Evolutionary conservation across 1,284 basidiomycete species (phyloP).

Genomic region (Volvariella volvacea): DNA sequence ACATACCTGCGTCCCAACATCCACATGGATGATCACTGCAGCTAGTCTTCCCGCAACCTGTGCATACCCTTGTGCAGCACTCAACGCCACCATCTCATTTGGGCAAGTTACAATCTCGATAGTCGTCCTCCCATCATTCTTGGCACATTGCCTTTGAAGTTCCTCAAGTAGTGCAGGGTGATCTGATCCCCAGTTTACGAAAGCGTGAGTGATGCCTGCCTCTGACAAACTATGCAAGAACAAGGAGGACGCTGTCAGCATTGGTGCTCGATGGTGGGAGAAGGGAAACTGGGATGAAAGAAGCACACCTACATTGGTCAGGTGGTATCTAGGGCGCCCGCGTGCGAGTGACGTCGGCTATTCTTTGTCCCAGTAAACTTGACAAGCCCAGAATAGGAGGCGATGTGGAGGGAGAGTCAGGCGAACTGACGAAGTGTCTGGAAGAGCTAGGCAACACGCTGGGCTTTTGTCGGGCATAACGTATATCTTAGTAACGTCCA

Average conservation of each 20-base stretch:
- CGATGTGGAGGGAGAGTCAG: too few species aligned
- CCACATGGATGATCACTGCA: conserved; percentile 67
- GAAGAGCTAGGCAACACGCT: too few species aligned
- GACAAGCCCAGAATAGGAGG: too few species aligned
- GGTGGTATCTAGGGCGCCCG: too few species aligned
- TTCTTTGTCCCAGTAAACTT: too few species aligned
- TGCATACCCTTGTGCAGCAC: conserved; percentile 64
- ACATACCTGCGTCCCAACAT: conserved; percentile 62
- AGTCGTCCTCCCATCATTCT: conserved; percentile 27
- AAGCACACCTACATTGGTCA: too few species aligned
- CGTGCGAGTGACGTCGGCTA: too few species aligned
- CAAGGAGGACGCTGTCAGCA: conserved; percentile 52
- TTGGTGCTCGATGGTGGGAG: too few species aligned
- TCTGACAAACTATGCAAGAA: conserved; percentile 51
- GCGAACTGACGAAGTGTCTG: too few species aligned
- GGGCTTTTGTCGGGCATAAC: too few species aligned
- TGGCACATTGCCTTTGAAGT: conserved; percentile 34
- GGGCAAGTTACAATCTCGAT: conserved; percentile 58
- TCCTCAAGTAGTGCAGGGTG: conserved; percentile 68
- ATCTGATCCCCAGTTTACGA: conserved; percentile 73
- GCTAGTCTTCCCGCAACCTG: conserved; percentile 61
- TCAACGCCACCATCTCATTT: conserved; percentile 71
- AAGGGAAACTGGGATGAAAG: too few species aligned
- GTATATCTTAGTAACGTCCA: too few species aligned
- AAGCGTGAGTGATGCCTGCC: conserved; percentile 62